Conservation (phyloP, 306 rosid genomes). For the Crataegus laevigata region DNA sequence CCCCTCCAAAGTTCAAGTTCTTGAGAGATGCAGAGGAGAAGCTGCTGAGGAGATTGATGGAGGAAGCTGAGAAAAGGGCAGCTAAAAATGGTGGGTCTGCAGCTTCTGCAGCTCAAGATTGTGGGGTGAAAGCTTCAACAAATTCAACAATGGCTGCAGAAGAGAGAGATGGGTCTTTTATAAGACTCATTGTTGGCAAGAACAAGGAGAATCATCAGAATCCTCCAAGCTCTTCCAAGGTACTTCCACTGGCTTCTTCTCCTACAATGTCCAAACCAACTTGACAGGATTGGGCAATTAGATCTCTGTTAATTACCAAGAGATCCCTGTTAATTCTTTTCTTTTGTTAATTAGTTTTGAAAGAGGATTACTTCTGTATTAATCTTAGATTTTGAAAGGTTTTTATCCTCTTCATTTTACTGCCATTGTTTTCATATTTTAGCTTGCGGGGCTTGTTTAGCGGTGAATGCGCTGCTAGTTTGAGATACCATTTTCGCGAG, state of each 20-base stretch:
- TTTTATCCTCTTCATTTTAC: not conserved
- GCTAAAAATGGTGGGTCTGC: constrained; percentile 18
- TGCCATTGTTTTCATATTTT: constrained; percentile 1
- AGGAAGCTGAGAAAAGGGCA: constrained; percentile 51
- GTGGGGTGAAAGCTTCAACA: constrained; percentile 13
- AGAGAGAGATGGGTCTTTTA: constrained; percentile 31
- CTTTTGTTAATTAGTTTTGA: constrained; percentile 19
- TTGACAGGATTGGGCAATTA: constrained; percentile 38
- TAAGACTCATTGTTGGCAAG: constrained; percentile 24
- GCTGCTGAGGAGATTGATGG: constrained; percentile 48
- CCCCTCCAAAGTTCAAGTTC: constrained; percentile 83
- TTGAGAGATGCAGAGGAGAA: constrained; percentile 90
- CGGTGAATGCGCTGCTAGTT: not conserved
- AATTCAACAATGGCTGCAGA: constrained; percentile 13
- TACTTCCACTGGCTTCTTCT: constrained; percentile 76
- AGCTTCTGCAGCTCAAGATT: not conserved
- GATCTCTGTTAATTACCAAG: constrained; percentile 16
- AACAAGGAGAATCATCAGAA: constrained; percentile 33
- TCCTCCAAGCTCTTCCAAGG: constrained; percentile 70
- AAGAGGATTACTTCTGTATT: constrained; percentile 24
- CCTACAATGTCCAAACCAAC: constrained; percentile 43
- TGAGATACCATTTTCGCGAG: not conserved
- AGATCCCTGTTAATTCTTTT: constrained; percentile 24
- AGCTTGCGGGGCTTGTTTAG: not conserved
- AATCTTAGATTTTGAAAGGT: constrained; percentile 6